A percentile compares a stretch with the other conserved stretches of the same genome.
Conservation (phyloP, 2,329 filamentous ascomycete genomes). For the Decorospora gaudefroyi region DNA sequence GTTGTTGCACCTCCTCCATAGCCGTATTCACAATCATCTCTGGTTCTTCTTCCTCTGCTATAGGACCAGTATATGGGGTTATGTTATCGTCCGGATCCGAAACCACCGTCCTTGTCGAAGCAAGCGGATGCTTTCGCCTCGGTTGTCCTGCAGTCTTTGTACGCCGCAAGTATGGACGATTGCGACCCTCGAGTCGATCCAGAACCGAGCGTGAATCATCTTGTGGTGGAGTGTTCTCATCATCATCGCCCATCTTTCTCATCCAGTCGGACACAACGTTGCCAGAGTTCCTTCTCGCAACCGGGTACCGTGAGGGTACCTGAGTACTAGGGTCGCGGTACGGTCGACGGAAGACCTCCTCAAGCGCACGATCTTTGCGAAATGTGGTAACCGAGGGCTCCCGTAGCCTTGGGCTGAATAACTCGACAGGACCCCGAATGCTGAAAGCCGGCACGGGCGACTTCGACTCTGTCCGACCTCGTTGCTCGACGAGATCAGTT, state of each 20-base stretch:
- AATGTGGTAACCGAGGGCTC: constrained; percentile 88
- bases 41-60: constrained; percentile 54
- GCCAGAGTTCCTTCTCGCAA: constrained; percentile 71
- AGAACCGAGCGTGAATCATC: constrained; percentile 64
- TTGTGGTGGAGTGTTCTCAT: constrained; percentile 65
- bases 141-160: constrained; percentile 50
- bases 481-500: constrained; percentile 80
- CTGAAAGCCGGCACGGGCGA: constrained; percentile 55
- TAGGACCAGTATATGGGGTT: constrained; percentile 41
- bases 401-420: constrained; percentile 78
- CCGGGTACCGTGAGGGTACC: constrained; percentile 40
- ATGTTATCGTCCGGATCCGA: constrained; percentile 60
- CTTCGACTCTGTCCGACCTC: constrained; percentile 63
- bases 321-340: constrained; percentile 62
- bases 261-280: constrained; percentile 91
- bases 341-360: constrained; percentile 80
- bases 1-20: constrained; percentile 55
- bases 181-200: constrained; percentile 60
- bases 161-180: constrained; percentile 58
- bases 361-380: constrained; percentile 85
- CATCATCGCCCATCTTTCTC: constrained; percentile 66
- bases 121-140: constrained; percentile 54
- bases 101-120: constrained; percentile 57
- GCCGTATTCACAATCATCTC: constrained; percentile 46
- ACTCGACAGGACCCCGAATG: constrained; percentile 51